Evolutionary conservation across 371 early-diverging fungal genomes (phyloP).

Genomic region (Mucor circinelloides): DNA sequence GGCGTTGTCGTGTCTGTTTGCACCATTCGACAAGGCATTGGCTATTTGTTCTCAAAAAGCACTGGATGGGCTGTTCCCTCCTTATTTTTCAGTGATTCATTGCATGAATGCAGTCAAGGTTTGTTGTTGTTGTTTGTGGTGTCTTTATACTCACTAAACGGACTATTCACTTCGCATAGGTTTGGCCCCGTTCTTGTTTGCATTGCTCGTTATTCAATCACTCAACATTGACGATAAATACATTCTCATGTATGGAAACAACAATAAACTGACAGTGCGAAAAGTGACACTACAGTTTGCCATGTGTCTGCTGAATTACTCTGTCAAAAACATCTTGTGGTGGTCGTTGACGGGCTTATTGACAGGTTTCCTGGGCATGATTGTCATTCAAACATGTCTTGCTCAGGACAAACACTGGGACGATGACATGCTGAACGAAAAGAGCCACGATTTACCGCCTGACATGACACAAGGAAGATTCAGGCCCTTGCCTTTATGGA

Average conservation of each 20-base stretch:
- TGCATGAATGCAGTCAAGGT: conserved; percentile 59
- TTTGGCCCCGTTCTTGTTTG: conserved; percentile 47
- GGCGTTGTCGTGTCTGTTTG: conserved; percentile 21
- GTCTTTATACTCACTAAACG: not conserved
- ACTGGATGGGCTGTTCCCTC: conserved; percentile 50
- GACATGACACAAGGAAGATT: conserved; percentile 19
- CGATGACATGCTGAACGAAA: conserved; percentile 5
- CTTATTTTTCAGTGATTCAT: conserved; percentile 49
- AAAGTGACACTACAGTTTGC: conserved; percentile 37
- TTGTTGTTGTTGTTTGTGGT: not conserved
- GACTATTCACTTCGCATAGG: conserved; percentile 33
- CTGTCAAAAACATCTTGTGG: conserved; percentile 50
- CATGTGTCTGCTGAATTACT: conserved; percentile 47
- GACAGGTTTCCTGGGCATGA: conserved; percentile 38
- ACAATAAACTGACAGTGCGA: conserved; percentile 31
- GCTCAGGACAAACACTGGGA: conserved; percentile 21
- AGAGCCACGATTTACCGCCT: conserved; percentile 8
- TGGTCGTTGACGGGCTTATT: conserved; percentile 51
- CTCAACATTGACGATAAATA: conserved; percentile 40
- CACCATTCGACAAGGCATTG: conserved; percentile 36
- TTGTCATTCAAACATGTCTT: conserved; percentile 22
- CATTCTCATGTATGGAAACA: conserved; percentile 31
- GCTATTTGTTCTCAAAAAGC: conserved; percentile 47
- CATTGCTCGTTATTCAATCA: conserved; percentile 48
- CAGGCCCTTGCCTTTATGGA: conserved; percentile 24